Base-by-base conservation (phyloP, 345 rosid species). In the Pistacia vera region DNA sequence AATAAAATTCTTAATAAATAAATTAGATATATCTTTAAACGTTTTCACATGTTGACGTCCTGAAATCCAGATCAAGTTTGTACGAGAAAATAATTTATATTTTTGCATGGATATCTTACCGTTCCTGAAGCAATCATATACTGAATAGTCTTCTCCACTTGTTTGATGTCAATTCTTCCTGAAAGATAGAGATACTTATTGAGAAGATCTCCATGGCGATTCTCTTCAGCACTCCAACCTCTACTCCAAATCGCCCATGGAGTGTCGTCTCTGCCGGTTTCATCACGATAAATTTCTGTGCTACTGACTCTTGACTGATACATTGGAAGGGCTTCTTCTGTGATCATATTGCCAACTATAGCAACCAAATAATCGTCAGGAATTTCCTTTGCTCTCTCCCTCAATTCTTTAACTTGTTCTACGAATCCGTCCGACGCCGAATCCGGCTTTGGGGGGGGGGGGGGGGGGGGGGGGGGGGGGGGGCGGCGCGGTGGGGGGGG, bases 191-290 rank as follows among this genome's bases (percentile, higher is more conserved):
- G 90, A 57, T 90, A 88, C 63, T 88, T 90, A 54, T 88, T 90
- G 49, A 90, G 46, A 41, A 41, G 46, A 41, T 41, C 46, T 41
- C 46, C 46, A 41, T 41, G 46, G 46, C 46, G 46, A 41, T 41
- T 41, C 46, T 41, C 46, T 41, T 41, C 46, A 41, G 46, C 6
- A 8, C 46, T 41, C 46, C 94, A 90, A 1, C 89, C 89, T 82
- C 94, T 86, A 0, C 86, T 86, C 92, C 94, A 90, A 55, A 85
- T 63, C 38, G 94, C 92, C 94, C 94, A 90, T 63, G 84, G 63
- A 25, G 79, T 74, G 36, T 30, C 76, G 63, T 75, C 69, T 1
- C 71, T 78, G 36, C 84, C 84, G 16, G 84, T 81, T 70, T 81
- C 81, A 60, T 81, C 84, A 18, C 78, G 67, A 57, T 77, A 74